Evolutionary conservation across 2,329 filamentous ascomycete genomes (phyloP).

Genomic region (Lachnellula cervina): DNA sequence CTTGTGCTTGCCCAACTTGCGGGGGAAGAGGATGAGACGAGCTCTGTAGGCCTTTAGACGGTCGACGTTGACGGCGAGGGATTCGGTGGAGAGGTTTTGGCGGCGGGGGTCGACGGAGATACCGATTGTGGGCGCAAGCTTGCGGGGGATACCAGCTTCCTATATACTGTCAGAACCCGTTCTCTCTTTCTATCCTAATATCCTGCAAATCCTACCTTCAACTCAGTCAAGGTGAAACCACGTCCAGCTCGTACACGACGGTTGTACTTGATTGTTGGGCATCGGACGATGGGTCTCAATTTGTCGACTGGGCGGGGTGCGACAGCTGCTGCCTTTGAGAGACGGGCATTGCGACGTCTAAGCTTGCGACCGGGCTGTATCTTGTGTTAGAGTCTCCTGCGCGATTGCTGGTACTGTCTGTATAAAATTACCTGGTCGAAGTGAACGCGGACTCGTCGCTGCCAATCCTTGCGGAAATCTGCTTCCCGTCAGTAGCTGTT

Average conservation of each 20-base stretch:
- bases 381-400: constrained; percentile 30
- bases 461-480: constrained; percentile 99
- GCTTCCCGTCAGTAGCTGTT: constrained; percentile 32
- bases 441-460: constrained; percentile 97
- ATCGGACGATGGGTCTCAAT: constrained; percentile 92
- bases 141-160: constrained; percentile 94
- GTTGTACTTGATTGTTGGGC: constrained; percentile 99
- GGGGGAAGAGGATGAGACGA: constrained; percentile 95
- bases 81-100: constrained; percentile 95
- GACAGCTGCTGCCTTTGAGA: constrained; percentile 89
- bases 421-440: constrained; percentile 87
- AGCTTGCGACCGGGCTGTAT: constrained; percentile 90
- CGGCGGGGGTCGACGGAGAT: constrained; percentile 96
- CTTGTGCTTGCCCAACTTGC: constrained; percentile 91
- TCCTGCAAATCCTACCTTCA: constrained; percentile 68
- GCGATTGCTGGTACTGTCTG: constrained; percentile 11
- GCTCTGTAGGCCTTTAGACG: constrained; percentile 97
- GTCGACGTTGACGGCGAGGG: constrained; percentile 88
- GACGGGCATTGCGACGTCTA: constrained; percentile 83
- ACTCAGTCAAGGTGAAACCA: constrained; percentile 95
- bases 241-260: constrained; percentile 92
- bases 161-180: constrained; percentile 36
- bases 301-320: constrained; percentile 97
- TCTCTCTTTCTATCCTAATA: neutral
- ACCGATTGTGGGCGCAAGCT: constrained; percentile 91